phyloP scores from a whole-genome alignment of 768 basidiomycete species.

The Strobilomyces confusus region DNA sequence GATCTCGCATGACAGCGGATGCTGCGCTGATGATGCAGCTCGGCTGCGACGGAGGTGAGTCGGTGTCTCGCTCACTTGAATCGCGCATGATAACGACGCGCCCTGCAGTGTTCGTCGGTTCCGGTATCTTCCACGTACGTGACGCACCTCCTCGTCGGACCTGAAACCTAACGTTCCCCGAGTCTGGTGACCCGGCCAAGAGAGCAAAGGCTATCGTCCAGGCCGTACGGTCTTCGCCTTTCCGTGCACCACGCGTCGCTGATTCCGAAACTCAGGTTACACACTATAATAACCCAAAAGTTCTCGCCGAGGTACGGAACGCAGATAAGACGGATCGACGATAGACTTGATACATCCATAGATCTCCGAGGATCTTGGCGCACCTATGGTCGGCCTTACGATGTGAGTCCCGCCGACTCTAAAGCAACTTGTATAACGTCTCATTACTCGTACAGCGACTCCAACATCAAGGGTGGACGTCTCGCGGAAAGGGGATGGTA shows the following conservation, averaged over 20 bases:
- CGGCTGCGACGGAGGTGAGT: slow-evolving; percentile 90
- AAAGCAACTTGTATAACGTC: not conserved
- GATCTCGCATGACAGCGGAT: slow-evolving; percentile 53
- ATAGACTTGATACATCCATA: slow-evolving; percentile 22
- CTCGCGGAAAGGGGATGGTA: slow-evolving; percentile 68
- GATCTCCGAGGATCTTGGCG: slow-evolving; percentile 80
- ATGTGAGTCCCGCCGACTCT: slow-evolving; percentile 51
- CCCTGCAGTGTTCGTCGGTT: slow-evolving; percentile 87
- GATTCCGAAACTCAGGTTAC: slow-evolving; percentile 55
- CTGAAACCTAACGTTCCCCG: slow-evolving; percentile 8
- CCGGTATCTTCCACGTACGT: slow-evolving; percentile 90
- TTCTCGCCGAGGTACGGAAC: slow-evolving; percentile 73
- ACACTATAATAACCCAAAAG: slow-evolving; percentile 91
- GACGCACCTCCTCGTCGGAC: not conserved
- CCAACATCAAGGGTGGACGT: slow-evolving; percentile 66
- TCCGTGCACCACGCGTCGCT: not conserved
- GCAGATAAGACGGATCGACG: not conserved
- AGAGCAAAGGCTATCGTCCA: slow-evolving; percentile 95
- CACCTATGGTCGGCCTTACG: slow-evolving; percentile 90
- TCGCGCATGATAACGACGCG: not conserved
- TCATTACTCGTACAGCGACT: slow-evolving; percentile 41
- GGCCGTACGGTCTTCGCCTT: slow-evolving; percentile 52
- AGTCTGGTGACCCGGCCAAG: slow-evolving; percentile 93
- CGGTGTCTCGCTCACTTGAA: not conserved
- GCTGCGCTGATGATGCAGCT: slow-evolving; percentile 99